Percentiles rank a stretch among this genome's conserved stretches.
Conservation (phyloP, 2,329 filamentous ascomycete species). For the Aspergillus luchuensis region DNA sequence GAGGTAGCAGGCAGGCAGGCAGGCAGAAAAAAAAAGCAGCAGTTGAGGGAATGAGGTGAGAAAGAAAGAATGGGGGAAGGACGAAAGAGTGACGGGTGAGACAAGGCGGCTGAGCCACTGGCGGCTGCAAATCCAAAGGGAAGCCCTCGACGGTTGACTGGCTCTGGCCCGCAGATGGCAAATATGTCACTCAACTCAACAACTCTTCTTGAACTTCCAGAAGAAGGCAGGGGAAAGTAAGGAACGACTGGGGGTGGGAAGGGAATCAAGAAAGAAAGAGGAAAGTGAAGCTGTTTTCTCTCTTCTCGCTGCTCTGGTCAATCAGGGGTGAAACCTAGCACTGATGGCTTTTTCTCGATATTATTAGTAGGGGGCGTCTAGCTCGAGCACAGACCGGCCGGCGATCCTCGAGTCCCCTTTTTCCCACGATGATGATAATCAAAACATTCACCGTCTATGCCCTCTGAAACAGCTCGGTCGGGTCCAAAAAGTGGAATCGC, state of each 20-base stretch:
- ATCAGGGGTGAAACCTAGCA: conserved; percentile 4
- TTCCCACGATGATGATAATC: conserved; percentile 9
- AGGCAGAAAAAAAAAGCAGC: neutral
- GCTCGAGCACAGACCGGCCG: conserved; percentile 19
- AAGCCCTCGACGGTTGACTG: neutral
- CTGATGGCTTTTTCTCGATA: neutral
- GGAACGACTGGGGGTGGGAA: neutral
- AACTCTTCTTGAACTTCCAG: neutral
- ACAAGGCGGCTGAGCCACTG: conserved; percentile 18
- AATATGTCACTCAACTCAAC: neutral
- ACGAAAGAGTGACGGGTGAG: conserved; percentile 16
- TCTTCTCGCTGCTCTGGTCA: neutral
- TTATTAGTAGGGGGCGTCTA: conserved; percentile 18
- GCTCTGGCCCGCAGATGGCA: conserved; percentile 3
- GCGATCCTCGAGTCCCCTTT: conserved; percentile 25
- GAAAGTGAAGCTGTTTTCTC: conserved; percentile 1
- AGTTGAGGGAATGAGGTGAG: neutral
- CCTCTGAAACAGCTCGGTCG: conserved; percentile 9
- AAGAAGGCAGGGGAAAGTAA: neutral
- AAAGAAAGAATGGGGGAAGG: conserved; percentile 2
- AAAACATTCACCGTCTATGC: neutral
- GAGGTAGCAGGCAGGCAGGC: neutral
- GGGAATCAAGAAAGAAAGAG: neutral
- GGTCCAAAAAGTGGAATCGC: neutral
- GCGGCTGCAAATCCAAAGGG: conserved; percentile 5